Base-by-base conservation (phyloP, 768 basidiomycete genomes). In the Candolleomyces eurysporus region DNA sequence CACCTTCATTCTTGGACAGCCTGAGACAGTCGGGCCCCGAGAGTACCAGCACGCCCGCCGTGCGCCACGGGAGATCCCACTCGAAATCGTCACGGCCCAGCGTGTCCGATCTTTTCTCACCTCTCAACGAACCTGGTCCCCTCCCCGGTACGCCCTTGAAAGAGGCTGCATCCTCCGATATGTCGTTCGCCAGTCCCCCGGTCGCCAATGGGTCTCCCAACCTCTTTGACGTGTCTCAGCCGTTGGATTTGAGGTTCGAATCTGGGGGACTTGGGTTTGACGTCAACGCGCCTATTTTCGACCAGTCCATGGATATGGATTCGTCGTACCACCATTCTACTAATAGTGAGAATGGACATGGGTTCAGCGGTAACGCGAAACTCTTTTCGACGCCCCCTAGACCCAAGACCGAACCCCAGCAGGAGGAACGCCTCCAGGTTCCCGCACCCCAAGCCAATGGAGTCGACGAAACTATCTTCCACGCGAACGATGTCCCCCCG, bases 221-320 rank as follows among this genome's bases (percentile, higher is more conserved):
- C 65, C 70, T 83, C 31, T 86, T 90, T 63, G 82, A 89, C 59
- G 72, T 86, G 58, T 86, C 88, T 0, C 77, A 80, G 36, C 78
- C 82, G 5, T 71, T 83, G n/a, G 82, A 86, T 21, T 68, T 85
- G 31, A 81, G 73, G 9, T 82, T 84, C 55, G 78, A 82, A 1
- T 76, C 79, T 7, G 75, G 79, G 8, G 79, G 79, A 32, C 70
- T 80, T 6, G 74, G 69, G 4, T 76, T 81, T 48, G 75, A 82
- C 32, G 72, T 77, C 16, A 67, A 73, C 49, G 72, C 71, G 8
- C 74, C 77, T 4, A 61, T 73, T 2, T 72, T 80, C 39, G 71
- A 73, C 4, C 73, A 71, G 21, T 67, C 69, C 4, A 64, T 71
- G 11, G 76, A 79, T 13, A 67, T 76, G 45, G 73, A 80, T 31